Evolutionary conservation across 2,329 filamentous ascomycete species (phyloP).

Genomic region (Nectriaceae sp.): DNA sequence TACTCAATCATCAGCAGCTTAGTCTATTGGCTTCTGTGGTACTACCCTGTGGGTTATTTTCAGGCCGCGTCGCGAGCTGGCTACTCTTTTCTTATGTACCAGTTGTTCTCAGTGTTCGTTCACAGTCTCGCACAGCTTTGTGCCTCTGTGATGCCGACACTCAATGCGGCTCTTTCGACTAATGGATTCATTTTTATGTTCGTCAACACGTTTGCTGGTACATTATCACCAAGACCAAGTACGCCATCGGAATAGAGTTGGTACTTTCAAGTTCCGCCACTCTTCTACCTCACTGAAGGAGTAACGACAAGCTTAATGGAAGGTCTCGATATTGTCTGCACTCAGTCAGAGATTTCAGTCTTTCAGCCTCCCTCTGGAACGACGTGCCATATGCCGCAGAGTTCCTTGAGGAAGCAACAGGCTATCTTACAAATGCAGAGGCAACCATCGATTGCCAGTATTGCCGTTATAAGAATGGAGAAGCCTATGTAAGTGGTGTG

Average conservation of each 20-base stretch:
- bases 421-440: conserved; percentile 64
- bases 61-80: conserved; percentile 65
- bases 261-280: conserved; percentile 21
- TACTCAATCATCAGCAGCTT: conserved; percentile 63
- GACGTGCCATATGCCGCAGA: conserved; percentile 68
- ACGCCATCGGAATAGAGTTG: conserved; percentile 27
- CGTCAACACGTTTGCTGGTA: conserved; percentile 68
- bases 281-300: conserved; percentile 23
- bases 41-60: conserved; percentile 73
- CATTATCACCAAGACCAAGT: conserved; percentile 64
- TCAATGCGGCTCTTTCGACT: background rate
- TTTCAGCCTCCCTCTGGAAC: conserved; percentile 64
- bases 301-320: conserved; percentile 22
- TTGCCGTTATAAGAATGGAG: conserved; percentile 59
- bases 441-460: conserved; percentile 65
- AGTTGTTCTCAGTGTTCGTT: conserved; percentile 78
- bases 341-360: conserved; percentile 34
- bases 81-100: conserved; percentile 76
- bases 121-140: conserved; percentile 83
- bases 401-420: conserved; percentile 54
- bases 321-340: conserved; percentile 40
- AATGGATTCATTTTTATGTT: conserved; percentile 72
- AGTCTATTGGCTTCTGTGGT: conserved; percentile 76
- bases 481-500: background rate
- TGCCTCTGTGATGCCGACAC: conserved; percentile 76